phyloP scores from a whole-genome alignment of 257 asterid species.

The Rubia yunnanensis region DNA sequence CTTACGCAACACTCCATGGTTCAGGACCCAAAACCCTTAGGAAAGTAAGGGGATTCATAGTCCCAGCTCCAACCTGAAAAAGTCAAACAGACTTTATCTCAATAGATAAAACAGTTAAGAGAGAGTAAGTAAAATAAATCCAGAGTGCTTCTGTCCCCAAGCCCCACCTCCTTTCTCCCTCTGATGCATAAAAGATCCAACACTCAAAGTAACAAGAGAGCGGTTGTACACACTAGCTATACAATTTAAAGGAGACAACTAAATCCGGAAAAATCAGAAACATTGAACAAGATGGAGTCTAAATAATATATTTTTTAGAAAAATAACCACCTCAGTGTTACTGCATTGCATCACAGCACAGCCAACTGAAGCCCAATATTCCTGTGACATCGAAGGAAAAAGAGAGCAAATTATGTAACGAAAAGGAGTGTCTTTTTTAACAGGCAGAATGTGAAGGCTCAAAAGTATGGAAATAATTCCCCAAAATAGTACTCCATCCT shows the following conservation, averaged over 20 bases:
- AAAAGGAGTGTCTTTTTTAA: background rate
- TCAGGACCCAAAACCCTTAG: constrained; percentile 97
- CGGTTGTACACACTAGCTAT: background rate
- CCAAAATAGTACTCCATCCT: background rate
- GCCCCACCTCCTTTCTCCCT: background rate
- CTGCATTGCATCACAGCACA: constrained; percentile 99
- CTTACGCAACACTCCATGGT: constrained; percentile 99
- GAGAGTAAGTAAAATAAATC: background rate
- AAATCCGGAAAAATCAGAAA: background rate
- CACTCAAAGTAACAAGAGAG: background rate
- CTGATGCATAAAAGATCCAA: background rate
- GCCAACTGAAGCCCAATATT: constrained; percentile 97
- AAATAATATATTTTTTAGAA: background rate
- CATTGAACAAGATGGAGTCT: background rate
- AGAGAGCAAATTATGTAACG: background rate
- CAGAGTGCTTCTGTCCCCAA: background rate
- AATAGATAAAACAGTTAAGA: constrained; percentile 15
- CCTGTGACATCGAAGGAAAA: constrained; percentile 36
- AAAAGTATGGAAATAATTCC: background rate
- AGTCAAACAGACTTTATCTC: constrained; percentile 19
- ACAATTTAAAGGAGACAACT: background rate
- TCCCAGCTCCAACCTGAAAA: constrained; percentile 97
- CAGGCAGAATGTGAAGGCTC: background rate
- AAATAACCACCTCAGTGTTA: constrained; percentile 73
- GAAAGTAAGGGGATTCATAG: constrained; percentile 95